These are phyloP conservation scores for Thraustotheca clavata DNA, from an alignment of 352 stramenopile genomes.

Conservation along the genomic window DNA sequence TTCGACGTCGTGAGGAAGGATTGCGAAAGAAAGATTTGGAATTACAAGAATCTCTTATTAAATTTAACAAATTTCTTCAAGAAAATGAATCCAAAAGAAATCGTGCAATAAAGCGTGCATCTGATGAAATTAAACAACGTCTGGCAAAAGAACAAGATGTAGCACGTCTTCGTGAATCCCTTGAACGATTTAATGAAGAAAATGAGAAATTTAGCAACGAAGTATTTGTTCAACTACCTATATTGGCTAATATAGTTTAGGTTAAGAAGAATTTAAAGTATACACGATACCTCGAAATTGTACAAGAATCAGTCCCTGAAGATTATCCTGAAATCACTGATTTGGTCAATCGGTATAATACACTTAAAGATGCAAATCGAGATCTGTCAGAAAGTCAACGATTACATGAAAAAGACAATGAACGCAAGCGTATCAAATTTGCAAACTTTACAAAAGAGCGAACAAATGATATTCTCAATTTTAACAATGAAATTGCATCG, in stretches of 20 bases:
- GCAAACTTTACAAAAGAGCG: conserved; percentile 82
- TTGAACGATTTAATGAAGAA: conserved; percentile 53
- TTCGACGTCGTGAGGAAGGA: conserved; percentile 88
- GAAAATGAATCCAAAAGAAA: conserved; percentile 94
- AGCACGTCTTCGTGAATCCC: conserved; percentile 53
- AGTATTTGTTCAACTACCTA: no score
- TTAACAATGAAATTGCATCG: conserved; percentile 86
- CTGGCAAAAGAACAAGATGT: conserved; percentile 86
- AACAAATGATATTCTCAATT: conserved; percentile 88
- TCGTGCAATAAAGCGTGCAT: conserved; percentile 84
- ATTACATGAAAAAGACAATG: conserved; percentile 80
- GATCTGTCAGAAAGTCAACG: conserved; percentile 67
- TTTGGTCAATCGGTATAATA: conserved; percentile 88
- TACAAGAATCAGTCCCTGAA: conserved; percentile 84
- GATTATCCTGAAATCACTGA: conserved; percentile 90
- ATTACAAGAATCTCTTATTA: conserved; percentile 92
- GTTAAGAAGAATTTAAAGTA: conserved; percentile 83
- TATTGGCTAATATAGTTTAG: no score
- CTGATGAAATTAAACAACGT: conserved; percentile 89
- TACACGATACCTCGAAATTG: conserved; percentile 77
- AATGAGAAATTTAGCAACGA: conserved; percentile 55
- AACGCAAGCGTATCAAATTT: conserved; percentile 74
- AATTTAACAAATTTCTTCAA: conserved; percentile 91
- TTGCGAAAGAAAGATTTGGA: conserved; percentile 92
- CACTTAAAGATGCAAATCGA: conserved; percentile 85